Conservation (phyloP, 768 basidiomycete species). For the Boletus fagicola region DNA sequence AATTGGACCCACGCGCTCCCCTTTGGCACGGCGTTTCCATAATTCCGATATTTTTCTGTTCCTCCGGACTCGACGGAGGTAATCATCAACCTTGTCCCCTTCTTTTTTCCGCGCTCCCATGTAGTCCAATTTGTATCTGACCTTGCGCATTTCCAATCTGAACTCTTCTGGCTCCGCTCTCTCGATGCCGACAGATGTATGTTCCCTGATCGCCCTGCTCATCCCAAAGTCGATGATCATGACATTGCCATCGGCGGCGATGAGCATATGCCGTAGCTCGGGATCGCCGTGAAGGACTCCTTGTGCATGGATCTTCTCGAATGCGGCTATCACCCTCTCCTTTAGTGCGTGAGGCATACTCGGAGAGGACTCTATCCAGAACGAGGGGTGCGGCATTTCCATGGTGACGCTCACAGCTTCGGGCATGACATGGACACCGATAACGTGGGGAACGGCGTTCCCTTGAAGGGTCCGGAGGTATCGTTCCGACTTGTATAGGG, state of each 20-base stretch:
- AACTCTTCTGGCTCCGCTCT: slow-evolving; percentile 42
- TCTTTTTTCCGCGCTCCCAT: slow-evolving; percentile 38
- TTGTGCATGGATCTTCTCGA: slow-evolving; percentile 44
- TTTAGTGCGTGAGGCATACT: slow-evolving; percentile 58
- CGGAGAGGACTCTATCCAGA: slow-evolving; percentile 61
- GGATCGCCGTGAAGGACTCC: slow-evolving; percentile 51
- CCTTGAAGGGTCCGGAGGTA: slow-evolving; percentile 55
- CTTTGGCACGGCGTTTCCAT: slow-evolving; percentile 28
- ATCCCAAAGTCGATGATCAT: slow-evolving; percentile 56
- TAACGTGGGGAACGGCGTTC: slow-evolving; percentile 49
- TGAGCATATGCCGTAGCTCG: slow-evolving; percentile 51
- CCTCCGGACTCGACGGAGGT: slow-evolving; percentile 27
- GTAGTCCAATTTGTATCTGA: slow-evolving; percentile 54
- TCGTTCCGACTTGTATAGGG: slow-evolving; percentile 45
- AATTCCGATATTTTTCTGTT: slow-evolving; percentile 29
- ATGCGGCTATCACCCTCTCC: slow-evolving; percentile 49
- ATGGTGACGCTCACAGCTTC: slow-evolving; percentile 43
- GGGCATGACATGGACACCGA: slow-evolving; percentile 44
- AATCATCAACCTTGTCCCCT: slow-evolving; percentile 32
- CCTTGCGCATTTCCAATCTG: slow-evolving; percentile 51
- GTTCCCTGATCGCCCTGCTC: slow-evolving; percentile 33
- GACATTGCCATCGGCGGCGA: slow-evolving; percentile 51
- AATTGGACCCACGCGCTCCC: slow-evolving; percentile 32
- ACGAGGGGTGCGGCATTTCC: slow-evolving; percentile 54
- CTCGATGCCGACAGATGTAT: slow-evolving; percentile 35